Evolutionary conservation across 2,329 filamentous ascomycete genomes (phyloP), one percentile per base, ranked within the genome.

Genomic region (Botrytis cinerea): DNA sequence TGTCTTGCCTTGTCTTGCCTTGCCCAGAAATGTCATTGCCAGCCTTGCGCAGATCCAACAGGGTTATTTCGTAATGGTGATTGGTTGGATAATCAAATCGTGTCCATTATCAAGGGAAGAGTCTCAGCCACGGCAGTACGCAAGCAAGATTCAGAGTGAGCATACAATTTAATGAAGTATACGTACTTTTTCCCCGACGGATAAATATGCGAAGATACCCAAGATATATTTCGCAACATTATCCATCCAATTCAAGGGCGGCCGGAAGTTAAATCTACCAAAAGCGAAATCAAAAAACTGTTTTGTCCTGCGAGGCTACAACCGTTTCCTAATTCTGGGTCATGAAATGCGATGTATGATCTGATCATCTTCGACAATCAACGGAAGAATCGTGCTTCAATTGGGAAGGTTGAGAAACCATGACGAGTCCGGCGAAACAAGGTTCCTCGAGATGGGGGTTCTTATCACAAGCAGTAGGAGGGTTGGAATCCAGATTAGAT

Each of bases 401-500:
- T 60, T 66, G 9, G 59, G 48, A 32, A 46, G 51, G 48, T 43
- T 40, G 32, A 54, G 22, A 38, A 66, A 72, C 40, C 61, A 82
- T 82, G 81, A 75, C 79, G 60, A 78, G 80, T 70, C 77, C 80
- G 45, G 63, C 73, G 43, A 81, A 83, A 72, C 77, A 88, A 77
- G 40, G n/a, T n/a, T 84, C 87, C 75, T 88, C 88, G 69, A 88
- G 88, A 89, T 94, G 92, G 92, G 92, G 91, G 63, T 92, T 97
- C 81, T 87, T 98, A 74, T 93, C 94, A 77, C 93, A 95, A 83
- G 95, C 95, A 76, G 94, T 98, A 75, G 94, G 95, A 72, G 95
- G 95, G 75, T 92, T 99, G 73, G 96, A 99, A 84, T 97, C 95
- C 74, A 91, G 93, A 61, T 88, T 99, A 74, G 96, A 99, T 82